Percentiles rank a stretch among this genome's conserved stretches.
Conservation (phyloP, 345 rosid species). For the Boechera stricta region DNA sequence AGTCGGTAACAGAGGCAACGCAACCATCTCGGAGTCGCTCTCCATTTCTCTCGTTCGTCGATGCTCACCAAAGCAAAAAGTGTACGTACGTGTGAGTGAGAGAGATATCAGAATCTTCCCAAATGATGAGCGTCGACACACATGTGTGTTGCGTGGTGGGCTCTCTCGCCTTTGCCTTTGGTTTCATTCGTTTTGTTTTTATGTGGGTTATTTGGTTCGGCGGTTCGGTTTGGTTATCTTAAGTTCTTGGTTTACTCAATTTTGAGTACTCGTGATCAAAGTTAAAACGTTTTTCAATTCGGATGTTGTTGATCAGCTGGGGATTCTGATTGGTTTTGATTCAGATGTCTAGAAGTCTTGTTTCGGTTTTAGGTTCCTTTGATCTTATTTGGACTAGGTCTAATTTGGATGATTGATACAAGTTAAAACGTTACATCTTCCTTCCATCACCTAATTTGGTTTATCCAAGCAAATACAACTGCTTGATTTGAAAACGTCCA, state of each 20-base stretch:
- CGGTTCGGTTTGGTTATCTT: too few relatives aligned
- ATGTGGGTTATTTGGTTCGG: too few relatives aligned
- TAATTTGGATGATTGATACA: background rate
- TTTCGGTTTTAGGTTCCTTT: background rate
- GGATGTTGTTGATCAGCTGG: too few relatives aligned
- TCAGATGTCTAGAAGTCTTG: background rate
- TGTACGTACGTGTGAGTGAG: background rate
- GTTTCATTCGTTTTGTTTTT: too few relatives aligned
- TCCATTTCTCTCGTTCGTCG: constrained; percentile 55
- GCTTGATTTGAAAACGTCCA: constrained; percentile 25
- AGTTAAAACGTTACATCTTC: constrained; percentile 35
- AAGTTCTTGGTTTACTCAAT: too few relatives aligned
- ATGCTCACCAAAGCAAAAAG: background rate
- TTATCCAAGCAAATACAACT: constrained; percentile 19
- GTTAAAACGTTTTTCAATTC: too few relatives aligned
- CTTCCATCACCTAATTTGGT: constrained; percentile 35
- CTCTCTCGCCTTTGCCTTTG: too few relatives aligned
- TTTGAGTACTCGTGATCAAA: too few relatives aligned
- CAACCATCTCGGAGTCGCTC: constrained; percentile 85
- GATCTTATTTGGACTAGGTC: background rate
- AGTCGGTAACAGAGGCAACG: constrained; percentile 75
- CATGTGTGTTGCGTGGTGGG: too few relatives aligned
- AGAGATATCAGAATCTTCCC: too few relatives aligned
- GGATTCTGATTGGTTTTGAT: too few relatives aligned
- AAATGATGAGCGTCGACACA: too few relatives aligned